Conservation (phyloP, 768 basidiomycete species). For the Kwoniella pini region DNA sequence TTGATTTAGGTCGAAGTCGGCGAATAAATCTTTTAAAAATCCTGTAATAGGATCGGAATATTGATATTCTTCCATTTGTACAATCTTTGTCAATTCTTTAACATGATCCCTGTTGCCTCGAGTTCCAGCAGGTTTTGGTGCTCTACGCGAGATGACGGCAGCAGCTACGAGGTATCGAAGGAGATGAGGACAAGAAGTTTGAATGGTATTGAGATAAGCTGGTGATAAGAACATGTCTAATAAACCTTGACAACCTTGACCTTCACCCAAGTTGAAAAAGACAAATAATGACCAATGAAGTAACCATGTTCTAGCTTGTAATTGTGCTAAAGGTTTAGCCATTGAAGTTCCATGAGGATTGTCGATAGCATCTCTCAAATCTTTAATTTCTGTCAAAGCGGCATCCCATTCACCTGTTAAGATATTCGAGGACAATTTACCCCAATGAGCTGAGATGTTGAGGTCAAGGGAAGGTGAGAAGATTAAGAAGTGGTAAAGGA, state of each 20-base stretch:
- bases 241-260: slow-evolving; percentile 70
- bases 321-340: slow-evolving; percentile 64
- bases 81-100: slow-evolving; percentile 86
- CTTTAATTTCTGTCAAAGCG: slow-evolving; percentile 93
- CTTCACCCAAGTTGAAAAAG: slow-evolving; percentile 94
- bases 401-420: slow-evolving; percentile 91
- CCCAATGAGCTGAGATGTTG: slow-evolving; percentile 97
- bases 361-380: slow-evolving; percentile 89
- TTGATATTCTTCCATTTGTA: slow-evolving; percentile 94
- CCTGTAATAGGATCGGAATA: slow-evolving; percentile 89
- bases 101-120: slow-evolving; percentile 83
- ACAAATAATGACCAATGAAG: slow-evolving; percentile 98
- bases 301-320: slow-evolving; percentile 94
- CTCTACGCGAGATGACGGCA: slow-evolving; percentile 84
- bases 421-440: slow-evolving; percentile 95
- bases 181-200: slow-evolving; percentile 91
- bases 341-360: slow-evolving; percentile 48
- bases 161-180: slow-evolving; percentile 91
- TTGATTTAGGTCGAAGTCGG: slow-evolving; percentile 94
- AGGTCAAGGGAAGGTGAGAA: slow-evolving; percentile 90
- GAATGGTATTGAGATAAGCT: slow-evolving; percentile 97
- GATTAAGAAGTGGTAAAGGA: slow-evolving; percentile 97
- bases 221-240: slow-evolving; percentile 96
- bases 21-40: slow-evolving; percentile 90
- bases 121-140: slow-evolving; percentile 58